phyloP scores from a whole-genome alignment of 331 rosid genomes.

The Saraca asoca region DNA sequence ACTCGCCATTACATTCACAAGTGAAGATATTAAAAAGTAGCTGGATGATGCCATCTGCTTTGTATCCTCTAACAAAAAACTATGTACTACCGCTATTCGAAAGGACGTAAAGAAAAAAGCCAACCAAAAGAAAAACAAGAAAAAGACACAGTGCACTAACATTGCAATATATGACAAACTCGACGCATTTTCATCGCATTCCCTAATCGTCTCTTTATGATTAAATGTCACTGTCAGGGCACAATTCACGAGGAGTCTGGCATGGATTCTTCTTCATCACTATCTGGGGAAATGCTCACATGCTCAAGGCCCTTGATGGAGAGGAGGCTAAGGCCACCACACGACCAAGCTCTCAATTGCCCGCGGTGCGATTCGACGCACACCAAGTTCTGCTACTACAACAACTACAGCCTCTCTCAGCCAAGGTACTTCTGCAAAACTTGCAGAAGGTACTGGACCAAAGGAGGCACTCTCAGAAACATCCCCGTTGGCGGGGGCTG shows the following conservation, averaged over 20 bases:
- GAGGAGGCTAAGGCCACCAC: conserved; percentile 71
- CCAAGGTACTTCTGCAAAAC: conserved; percentile 98
- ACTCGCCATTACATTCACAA: too few species aligned
- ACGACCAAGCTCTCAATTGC: conserved; percentile 78
- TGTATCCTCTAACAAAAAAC: too few species aligned
- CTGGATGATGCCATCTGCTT: too few species aligned
- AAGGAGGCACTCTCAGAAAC: conserved; percentile 93
- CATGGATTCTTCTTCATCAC: conserved; percentile 63
- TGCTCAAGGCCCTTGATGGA: conserved; percentile 77
- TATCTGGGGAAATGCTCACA: conserved; percentile 67
- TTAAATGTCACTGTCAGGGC: conserved; percentile 47
- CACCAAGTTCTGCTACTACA: conserved; percentile 36
- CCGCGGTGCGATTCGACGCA: conserved; percentile 94
- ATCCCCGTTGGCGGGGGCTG: conserved; percentile 97
- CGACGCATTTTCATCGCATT: not conserved
- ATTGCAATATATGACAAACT: conserved; percentile 14
- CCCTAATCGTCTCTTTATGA: not conserved
- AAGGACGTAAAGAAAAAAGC: conserved; percentile 19
- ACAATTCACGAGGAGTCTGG: conserved; percentile 67
- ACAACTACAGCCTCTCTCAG: conserved; percentile 43
- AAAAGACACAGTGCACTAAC: conserved; percentile 1
- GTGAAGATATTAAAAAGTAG: too few species aligned
- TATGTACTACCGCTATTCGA: conserved; percentile 7
- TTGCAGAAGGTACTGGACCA: conserved; percentile 94
- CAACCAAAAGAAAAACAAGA: conserved; percentile 23